These are phyloP conservation scores for Colletotrichum cordylinicola DNA, from an alignment of 2,329 filamentous ascomycete genomes.

Conservation along the genomic window DNA sequence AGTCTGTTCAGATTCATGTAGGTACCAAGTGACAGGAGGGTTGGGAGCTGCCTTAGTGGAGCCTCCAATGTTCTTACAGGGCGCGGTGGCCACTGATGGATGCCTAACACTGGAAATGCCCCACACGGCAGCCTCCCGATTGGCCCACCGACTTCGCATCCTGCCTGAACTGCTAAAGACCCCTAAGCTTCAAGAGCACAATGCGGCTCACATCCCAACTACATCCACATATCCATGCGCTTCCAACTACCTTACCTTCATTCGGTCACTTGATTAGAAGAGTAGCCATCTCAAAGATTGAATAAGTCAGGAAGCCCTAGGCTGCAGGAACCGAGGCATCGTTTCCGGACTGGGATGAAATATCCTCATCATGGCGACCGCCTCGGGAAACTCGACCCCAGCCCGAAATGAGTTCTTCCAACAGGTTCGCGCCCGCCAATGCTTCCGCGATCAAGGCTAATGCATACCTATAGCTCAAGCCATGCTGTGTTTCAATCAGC, in stretches of 20 bases:
- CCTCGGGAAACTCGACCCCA: background rate
- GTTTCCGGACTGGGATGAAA: background rate
- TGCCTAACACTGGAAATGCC: background rate
- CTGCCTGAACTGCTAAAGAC: background rate
- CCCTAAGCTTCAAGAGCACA: background rate
- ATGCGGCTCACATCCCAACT: background rate
- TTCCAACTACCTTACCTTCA: background rate
- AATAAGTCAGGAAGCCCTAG: background rate
- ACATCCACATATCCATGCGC: background rate
- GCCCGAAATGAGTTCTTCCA: constrained; percentile 42
- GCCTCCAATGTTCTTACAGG: background rate
- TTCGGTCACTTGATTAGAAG: background rate
- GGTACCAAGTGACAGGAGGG: background rate
- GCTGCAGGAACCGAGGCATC: background rate
- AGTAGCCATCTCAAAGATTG: background rate
- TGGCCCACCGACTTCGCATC: background rate
- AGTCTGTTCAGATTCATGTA: background rate
- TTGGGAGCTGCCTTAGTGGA: background rate
- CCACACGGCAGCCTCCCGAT: background rate
- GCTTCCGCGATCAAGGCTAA: background rate
- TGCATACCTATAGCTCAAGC: constrained; percentile 59
- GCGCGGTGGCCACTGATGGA: background rate
- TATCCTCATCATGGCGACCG: constrained; percentile 13
- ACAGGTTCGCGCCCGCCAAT: constrained; percentile 28
- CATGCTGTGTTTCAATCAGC: constrained; percentile 65